phyloP scores from a whole-genome alignment of 1,139 yeast genomes.

The Scheffersomyces cryptocercus region DNA sequence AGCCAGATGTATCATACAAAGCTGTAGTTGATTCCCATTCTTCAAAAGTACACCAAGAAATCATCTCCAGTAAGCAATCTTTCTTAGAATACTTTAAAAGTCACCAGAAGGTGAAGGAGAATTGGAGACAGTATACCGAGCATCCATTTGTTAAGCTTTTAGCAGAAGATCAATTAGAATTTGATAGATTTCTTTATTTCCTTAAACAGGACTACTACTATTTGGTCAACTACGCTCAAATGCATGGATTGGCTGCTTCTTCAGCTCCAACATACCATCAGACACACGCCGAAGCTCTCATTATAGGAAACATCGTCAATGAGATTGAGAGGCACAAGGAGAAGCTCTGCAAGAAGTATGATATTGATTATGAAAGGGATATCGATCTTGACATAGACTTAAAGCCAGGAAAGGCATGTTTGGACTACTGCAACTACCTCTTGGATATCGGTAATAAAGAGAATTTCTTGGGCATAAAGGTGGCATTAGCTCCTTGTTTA shows the following conservation, averaged over 20 bases:
- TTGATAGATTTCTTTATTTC: constrained; percentile 54
- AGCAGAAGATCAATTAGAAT: constrained; percentile 53
- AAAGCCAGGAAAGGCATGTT: constrained; percentile 56
- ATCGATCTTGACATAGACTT: constrained; percentile 40
- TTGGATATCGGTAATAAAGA: constrained; percentile 50
- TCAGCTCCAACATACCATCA: constrained; percentile 58
- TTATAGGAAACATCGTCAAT: constrained; percentile 51
- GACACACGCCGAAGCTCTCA: constrained; percentile 51
- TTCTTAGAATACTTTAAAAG: constrained; percentile 52
- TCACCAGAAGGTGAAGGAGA: constrained; percentile 56
- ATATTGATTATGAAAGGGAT: constrained; percentile 46
- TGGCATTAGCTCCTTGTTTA: constrained; percentile 76
- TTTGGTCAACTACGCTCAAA: constrained; percentile 65
- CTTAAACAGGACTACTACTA: constrained; percentile 75
- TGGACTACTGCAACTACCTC: constrained; percentile 61
- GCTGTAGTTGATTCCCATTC: constrained; percentile 4
- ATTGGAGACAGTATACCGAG: constrained; percentile 60
- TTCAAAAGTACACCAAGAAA: not conserved
- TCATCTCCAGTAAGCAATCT: not conserved
- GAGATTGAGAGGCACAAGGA: constrained; percentile 61
- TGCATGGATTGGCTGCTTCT: constrained; percentile 66
- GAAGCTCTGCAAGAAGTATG: constrained; percentile 47
- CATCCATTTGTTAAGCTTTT: constrained; percentile 63
- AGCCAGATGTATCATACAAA: constrained; percentile 16
- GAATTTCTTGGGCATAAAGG: constrained; percentile 65